phyloP scores from a whole-genome alignment of 2,329 filamentous ascomycete species.

The Paecilomyces dactylethromorphus region DNA sequence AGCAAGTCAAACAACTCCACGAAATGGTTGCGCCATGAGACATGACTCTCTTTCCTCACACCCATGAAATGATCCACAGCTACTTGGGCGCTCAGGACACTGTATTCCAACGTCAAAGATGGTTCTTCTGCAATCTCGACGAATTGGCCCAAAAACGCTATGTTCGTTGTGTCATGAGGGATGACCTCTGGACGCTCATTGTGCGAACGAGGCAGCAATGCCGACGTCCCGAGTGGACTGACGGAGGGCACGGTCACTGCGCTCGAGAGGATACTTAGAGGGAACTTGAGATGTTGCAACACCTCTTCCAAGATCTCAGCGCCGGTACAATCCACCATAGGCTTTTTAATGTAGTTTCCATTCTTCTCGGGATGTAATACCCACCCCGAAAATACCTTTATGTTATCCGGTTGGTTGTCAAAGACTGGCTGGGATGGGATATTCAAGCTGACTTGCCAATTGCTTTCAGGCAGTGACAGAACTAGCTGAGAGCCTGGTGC shows the following conservation, averaged over 20 bases:
- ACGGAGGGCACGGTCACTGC: slow-evolving; percentile 31
- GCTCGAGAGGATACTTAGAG: slow-evolving; percentile 18
- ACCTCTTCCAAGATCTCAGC: slow-evolving; percentile 35
- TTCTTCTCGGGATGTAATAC: slow-evolving; percentile 29
- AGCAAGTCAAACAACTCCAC: background rate
- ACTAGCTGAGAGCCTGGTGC: background rate
- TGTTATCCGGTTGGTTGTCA: slow-evolving; percentile 24
- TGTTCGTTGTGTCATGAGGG: slow-evolving; percentile 29
- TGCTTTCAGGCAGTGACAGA: slow-evolving; percentile 32
- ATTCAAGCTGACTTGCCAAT: slow-evolving; percentile 36
- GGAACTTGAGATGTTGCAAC: slow-evolving; percentile 32
- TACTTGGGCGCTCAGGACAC: slow-evolving; percentile 27
- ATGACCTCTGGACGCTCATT: slow-evolving; percentile 35
- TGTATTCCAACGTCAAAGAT: slow-evolving; percentile 36
- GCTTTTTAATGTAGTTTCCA: slow-evolving; percentile 22
- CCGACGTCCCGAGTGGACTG: slow-evolving; percentile 35
- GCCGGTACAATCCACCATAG: slow-evolving; percentile 36
- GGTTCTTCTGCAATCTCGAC: slow-evolving; percentile 35
- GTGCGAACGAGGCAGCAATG: slow-evolving; percentile 27
- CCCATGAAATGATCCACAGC: slow-evolving; percentile 27
- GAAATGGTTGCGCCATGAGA: background rate
- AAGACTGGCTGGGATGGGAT: slow-evolving; percentile 40
- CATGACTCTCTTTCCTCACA: slow-evolving; percentile 3
- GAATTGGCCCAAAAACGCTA: slow-evolving; percentile 37
- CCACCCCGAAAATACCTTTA: slow-evolving; percentile 35